Conservation (phyloP, 2,329 filamentous ascomycete species). For the Xylaria sp. region DNA sequence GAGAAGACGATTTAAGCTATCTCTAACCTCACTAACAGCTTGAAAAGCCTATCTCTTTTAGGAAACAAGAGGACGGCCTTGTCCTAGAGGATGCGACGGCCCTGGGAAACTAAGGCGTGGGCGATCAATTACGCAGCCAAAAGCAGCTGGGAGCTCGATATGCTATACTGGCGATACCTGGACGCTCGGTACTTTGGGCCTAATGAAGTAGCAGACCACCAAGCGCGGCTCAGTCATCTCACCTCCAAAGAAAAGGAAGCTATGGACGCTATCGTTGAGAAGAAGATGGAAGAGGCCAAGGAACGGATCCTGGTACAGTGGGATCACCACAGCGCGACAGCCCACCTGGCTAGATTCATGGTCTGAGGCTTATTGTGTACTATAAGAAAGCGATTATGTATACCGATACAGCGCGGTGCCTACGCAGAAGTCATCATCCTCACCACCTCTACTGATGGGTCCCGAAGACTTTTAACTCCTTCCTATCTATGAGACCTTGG, state of each 20-base stretch:
- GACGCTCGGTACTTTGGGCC: constrained; percentile 44
- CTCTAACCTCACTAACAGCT: constrained; percentile 5
- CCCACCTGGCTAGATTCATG: constrained; percentile 11
- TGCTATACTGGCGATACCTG: constrained; percentile 45
- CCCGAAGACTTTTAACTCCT: no score
- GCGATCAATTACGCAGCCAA: constrained; percentile 44
- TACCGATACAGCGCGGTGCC: no score
- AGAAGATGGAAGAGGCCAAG: constrained; percentile 2
- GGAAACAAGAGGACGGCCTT: constrained; percentile 5
- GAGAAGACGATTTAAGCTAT: constrained; percentile 34
- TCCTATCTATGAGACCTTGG: no score
- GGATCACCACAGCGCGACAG: constrained; percentile 5
- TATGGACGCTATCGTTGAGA: neutral
- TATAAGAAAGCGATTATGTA: neutral
- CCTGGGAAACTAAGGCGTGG: constrained; percentile 44
- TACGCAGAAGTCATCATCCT: no score
- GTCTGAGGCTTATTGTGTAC: constrained; percentile 6
- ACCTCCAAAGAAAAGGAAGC: neutral
- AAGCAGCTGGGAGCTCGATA: constrained; percentile 47
- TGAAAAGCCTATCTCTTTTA: constrained; percentile 34
- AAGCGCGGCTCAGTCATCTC: neutral
- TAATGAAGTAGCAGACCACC: constrained; percentile 14
- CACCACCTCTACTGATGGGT: no score
- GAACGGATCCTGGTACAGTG: constrained; percentile 4
- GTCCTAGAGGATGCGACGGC: constrained; percentile 42